These are phyloP conservation scores for Didymosphaeria variabile DNA, from an alignment of 2,329 filamentous ascomycete species.

Conservation along the genomic window DNA sequence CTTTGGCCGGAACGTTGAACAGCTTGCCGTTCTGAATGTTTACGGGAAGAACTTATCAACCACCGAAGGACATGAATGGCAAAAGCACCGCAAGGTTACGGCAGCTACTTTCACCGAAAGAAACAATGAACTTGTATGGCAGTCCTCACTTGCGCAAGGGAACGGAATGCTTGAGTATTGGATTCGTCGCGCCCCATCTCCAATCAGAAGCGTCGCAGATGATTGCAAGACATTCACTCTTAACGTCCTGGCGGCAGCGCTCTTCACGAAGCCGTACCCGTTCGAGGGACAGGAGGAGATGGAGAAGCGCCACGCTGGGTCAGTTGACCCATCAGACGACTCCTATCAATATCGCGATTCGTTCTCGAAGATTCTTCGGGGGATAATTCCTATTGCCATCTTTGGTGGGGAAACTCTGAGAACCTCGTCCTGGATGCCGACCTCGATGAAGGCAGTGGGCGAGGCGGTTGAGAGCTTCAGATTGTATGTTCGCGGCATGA, in stretches of 20 bases:
- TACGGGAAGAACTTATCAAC: slow-evolving; percentile 34
- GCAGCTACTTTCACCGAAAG: slow-evolving; percentile 34
- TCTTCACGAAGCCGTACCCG: slow-evolving; percentile 23
- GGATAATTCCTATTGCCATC: slow-evolving; percentile 24
- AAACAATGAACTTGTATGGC: slow-evolving; percentile 40
- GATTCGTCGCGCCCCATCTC: slow-evolving; percentile 12
- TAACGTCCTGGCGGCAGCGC: slow-evolving; percentile 25
- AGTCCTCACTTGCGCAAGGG: slow-evolving; percentile 23
- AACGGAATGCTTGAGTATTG: slow-evolving; percentile 30
- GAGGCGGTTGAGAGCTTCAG: slow-evolving; percentile 21
- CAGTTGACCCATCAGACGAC: slow-evolving; percentile 4
- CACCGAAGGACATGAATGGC: slow-evolving; percentile 37
- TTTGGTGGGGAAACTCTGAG: slow-evolving; percentile 20
- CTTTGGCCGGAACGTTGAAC: slow-evolving; percentile 25
- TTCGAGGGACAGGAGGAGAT: slow-evolving; percentile 20
- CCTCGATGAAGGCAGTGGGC: slow-evolving; percentile 18
- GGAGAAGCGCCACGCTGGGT: neutral
- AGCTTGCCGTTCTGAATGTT: slow-evolving; percentile 31
- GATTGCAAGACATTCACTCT: slow-evolving; percentile 25
- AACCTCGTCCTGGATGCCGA: slow-evolving; percentile 22
- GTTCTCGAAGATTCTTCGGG: slow-evolving; percentile 18
- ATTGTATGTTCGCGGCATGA: slow-evolving; percentile 17
- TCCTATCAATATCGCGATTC: slow-evolving; percentile 23
- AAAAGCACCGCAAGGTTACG: slow-evolving; percentile 35
- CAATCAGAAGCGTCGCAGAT: slow-evolving; percentile 15